phyloP scores from a whole-genome alignment of 305 asterid species.

The Fraxinus sp. region DNA sequence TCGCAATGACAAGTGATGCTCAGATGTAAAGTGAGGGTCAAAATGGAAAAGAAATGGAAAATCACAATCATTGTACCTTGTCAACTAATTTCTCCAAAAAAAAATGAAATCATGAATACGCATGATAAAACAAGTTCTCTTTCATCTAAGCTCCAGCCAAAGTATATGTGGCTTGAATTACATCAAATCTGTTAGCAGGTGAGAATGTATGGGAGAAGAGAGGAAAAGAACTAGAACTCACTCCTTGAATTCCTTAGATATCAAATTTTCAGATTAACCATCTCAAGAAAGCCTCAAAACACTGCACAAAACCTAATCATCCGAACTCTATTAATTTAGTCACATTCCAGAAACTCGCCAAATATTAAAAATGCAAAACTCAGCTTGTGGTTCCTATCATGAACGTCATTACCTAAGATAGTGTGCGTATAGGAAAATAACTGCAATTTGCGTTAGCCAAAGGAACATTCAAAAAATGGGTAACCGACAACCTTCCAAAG shows the following conservation, averaged over 20 bases:
- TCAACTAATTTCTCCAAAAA: background rate
- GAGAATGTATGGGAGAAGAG: background rate
- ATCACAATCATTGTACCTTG: background rate
- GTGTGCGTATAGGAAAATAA: background rate
- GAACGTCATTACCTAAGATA: background rate
- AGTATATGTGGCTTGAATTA: background rate
- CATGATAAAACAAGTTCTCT: background rate
- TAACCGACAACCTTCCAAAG: slow-evolving; percentile 16
- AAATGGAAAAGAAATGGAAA: background rate
- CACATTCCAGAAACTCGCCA: background rate
- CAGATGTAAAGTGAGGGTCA: background rate
- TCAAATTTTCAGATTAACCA: background rate
- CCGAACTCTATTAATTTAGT: background rate
- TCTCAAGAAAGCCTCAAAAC: background rate
- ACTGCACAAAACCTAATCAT: background rate
- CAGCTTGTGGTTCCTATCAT: background rate
- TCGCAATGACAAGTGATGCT: background rate
- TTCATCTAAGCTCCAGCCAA: background rate
- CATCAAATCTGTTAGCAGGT: background rate
- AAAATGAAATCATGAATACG: background rate
- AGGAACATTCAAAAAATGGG: background rate
- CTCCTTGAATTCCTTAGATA: background rate
- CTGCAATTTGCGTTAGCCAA: background rate
- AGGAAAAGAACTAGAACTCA: background rate
- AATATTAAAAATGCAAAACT: background rate